Percentiles rank a stretch among this genome's conserved stretches.
These are phyloP conservation scores for Paulownia fortunei DNA, from an alignment of 257 asterid genomes.

Conservation along the genomic window DNA sequence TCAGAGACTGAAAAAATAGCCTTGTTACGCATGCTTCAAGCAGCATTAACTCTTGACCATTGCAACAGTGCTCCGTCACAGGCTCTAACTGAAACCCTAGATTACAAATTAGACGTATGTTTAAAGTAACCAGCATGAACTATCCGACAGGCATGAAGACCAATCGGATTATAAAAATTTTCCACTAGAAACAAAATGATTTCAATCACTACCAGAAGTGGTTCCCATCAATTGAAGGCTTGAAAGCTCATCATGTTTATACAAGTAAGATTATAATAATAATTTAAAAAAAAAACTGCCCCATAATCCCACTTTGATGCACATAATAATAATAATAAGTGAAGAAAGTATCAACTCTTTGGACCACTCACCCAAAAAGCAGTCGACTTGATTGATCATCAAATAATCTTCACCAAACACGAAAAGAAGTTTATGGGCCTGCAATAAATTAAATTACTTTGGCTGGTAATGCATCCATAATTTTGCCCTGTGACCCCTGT, in stretches of 20 bases:
- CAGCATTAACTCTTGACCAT: background rate
- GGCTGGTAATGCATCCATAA: background rate
- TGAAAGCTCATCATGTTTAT: slow-evolving; percentile 24
- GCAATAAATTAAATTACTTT: background rate
- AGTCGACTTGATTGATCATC: slow-evolving; percentile 22
- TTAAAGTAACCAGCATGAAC: slow-evolving; percentile 15
- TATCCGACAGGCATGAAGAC: background rate
- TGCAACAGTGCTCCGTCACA: no score
- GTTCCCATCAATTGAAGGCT: slow-evolving; percentile 27
- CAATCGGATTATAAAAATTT: slow-evolving; percentile 3
- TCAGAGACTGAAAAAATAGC: background rate
- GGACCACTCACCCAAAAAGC: slow-evolving; percentile 30
- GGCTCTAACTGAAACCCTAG: background rate
- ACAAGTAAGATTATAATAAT: background rate
- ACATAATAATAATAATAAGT: background rate
- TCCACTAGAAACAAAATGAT: slow-evolving; percentile 29
- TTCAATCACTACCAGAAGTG: slow-evolving; percentile 25
- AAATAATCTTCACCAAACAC: background rate
- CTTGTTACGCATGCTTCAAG: background rate
- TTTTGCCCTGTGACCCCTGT: background rate
- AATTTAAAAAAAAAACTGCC: background rate
- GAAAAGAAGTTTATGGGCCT: background rate
- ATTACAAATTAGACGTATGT: background rate
- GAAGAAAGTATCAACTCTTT: slow-evolving; percentile 11
- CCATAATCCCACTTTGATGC: slow-evolving; percentile 25